Conservation (phyloP, 1,284 basidiomycete genomes). For the Jaminaea rosea region DNA sequence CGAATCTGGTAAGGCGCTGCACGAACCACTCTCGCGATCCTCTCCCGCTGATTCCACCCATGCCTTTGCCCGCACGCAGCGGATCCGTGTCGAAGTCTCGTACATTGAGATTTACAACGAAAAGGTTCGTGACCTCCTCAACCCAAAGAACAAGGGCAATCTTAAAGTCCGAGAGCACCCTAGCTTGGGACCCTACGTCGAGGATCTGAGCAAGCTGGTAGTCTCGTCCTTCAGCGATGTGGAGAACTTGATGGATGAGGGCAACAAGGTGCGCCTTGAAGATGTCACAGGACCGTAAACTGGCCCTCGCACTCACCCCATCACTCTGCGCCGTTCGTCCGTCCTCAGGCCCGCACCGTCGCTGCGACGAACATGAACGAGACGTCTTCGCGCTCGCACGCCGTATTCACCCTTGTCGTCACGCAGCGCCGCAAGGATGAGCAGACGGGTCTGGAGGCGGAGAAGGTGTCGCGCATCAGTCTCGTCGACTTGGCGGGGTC, state of each 20-base stretch:
- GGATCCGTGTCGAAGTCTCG: conserved; percentile 87
- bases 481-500: conserved; percentile 42
- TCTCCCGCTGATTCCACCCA: too few species aligned
- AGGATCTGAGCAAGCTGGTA: conserved; percentile 86
- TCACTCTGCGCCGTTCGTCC: not conserved
- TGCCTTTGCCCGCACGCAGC: too few species aligned
- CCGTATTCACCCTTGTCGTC: conserved; percentile 38
- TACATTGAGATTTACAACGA: conserved; percentile 80
- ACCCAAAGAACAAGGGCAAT: conserved; percentile 93
- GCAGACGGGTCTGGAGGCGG: conserved; percentile 32
- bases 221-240: conserved; percentile 87
- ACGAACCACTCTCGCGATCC: too few species aligned
- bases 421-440: conserved; percentile 30
- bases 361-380: conserved; percentile 44
- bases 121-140: conserved; percentile 87
- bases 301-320: not conserved
- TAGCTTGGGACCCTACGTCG: conserved; percentile 73
- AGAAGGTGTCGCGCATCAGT: conserved; percentile 41
- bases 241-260: conserved; percentile 99
- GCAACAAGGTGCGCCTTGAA: conserved; percentile 76
- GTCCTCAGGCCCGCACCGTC: conserved; percentile 27
- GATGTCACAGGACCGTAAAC: too few species aligned
- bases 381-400: conserved; percentile 39
- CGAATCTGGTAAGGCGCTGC: too few species aligned
- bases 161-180: conserved; percentile 94